Evolutionary conservation across 2,329 filamentous ascomycete species (phyloP).

Genomic region (Fusarium ramigenum): DNA sequence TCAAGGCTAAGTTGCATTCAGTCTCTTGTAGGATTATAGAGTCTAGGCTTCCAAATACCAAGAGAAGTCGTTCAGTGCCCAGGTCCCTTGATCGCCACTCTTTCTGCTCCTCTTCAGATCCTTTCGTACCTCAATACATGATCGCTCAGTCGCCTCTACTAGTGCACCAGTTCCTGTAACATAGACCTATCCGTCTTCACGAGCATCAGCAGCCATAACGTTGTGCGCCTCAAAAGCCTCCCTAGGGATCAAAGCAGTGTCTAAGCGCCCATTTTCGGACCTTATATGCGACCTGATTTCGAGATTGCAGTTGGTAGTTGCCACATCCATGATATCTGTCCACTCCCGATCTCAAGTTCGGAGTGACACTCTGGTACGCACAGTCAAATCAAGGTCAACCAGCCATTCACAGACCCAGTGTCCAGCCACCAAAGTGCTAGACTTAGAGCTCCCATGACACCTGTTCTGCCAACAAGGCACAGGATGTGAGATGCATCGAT

Average conservation of each 20-base stretch:
- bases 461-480: neutral
- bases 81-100: neutral
- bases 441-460: neutral
- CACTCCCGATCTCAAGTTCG: too few species aligned
- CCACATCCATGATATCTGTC: rapidly evolving
- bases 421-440: neutral
- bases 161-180: neutral
- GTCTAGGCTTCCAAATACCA: neutral
- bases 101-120: neutral
- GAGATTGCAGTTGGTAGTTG: neutral
- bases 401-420: neutral
- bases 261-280: neutral
- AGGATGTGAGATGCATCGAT: neutral
- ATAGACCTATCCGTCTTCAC: neutral
- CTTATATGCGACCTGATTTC: neutral
- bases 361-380: neutral
- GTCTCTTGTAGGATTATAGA: too few species aligned
- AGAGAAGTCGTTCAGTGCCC: neutral
- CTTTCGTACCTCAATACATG: neutral
- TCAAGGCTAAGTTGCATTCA: too few species aligned
- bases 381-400: neutral
- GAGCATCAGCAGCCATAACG: rapidly evolving
- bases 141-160: neutral
- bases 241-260: neutral
- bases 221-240: neutral